phyloP scores from a whole-genome alignment of 2,329 filamentous ascomycete species.

The Sclerotinia nivalis region DNA sequence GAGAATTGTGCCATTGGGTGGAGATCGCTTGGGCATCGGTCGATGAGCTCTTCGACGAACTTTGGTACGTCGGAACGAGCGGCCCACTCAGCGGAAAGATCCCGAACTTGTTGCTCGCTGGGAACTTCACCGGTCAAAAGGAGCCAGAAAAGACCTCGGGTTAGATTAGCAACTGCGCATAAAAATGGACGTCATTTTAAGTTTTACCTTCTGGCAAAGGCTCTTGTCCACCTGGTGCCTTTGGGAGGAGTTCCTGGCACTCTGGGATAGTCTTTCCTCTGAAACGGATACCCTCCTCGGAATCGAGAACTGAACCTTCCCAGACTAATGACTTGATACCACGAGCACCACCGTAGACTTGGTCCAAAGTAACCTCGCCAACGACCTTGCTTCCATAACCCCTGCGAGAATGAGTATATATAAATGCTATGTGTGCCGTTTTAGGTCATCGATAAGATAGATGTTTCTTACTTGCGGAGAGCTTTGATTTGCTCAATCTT shows the following conservation, averaged over 20 bases:
- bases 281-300: slow-evolving; percentile 99
- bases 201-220: slow-evolving; percentile 83
- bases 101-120: slow-evolving; percentile 95
- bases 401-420: slow-evolving; percentile 51
- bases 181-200: background rate
- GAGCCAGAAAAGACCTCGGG: slow-evolving; percentile 93
- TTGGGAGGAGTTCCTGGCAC: slow-evolving; percentile 96
- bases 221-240: slow-evolving; percentile 94
- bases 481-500: slow-evolving; percentile 99
- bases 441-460: background rate
- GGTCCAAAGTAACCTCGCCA: slow-evolving; percentile 97
- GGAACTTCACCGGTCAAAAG: slow-evolving; percentile 97
- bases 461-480: slow-evolving; percentile 76
- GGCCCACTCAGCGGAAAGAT: slow-evolving; percentile 98
- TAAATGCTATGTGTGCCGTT: slow-evolving; percentile 10
- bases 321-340: slow-evolving; percentile 98
- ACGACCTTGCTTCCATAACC: slow-evolving; percentile 94
- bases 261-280: slow-evolving; percentile 98
- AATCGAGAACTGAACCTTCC: slow-evolving; percentile 97
- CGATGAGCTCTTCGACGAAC: slow-evolving; percentile 98
- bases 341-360: slow-evolving; percentile 98
- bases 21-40: slow-evolving; percentile 97
- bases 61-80: slow-evolving; percentile 95
- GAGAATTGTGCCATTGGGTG: slow-evolving; percentile 99
- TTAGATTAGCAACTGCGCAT: slow-evolving; percentile 20